Evolutionary conservation across 2,329 filamentous ascomycete species (phyloP), one percentile per base, ranked within the genome.

Genomic region (Beauveria sp.): DNA sequence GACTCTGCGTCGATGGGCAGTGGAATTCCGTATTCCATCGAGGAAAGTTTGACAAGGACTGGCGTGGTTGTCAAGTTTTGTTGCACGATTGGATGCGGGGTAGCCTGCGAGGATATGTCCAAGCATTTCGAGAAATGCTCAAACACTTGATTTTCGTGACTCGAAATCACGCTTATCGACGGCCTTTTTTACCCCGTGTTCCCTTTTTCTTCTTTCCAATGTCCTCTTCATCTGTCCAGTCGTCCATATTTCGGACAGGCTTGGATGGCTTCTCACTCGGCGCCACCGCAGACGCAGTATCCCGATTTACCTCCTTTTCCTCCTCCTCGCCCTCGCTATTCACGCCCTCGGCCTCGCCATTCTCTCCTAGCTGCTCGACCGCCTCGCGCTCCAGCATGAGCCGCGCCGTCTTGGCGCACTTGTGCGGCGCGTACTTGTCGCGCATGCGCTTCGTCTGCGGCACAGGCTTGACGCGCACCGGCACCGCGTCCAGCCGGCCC

Each of bases 401-500:
- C 10, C 61, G 50, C n/a, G 61, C 61, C 48, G 37, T 37, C 44
- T 59, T 62, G 9, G 50, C 55, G 51, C 55, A 59, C 50, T 51
- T 62, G 48, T 62, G 50, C 8, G 61, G 30, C 14, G 61, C 30
- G 30, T 62, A 62, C 55, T 62, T 62, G 51, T 62, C 61, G 26
- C 48, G 46, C 61, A 62, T 62, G 26, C 61, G 61, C 61, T 62
- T 62, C 12, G 61, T 62, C 51, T 62, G 61, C 12, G 61, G 61
- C 24, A 62, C 61, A 24, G 55, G 50, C 40, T 51, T 59, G 47
- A 59, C 37, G 43, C 61, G 50, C 5, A 34, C 61, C 20, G 61
- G 50, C 12, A 62, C 43, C 22, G 61, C 55, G 4, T 43, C 41
- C 7, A 59, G 37, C 16, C 44, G 30, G 18, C 61, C 61, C 22